phyloP scores from a whole-genome alignment of 108 stramenopile species.

The Skeletonema potamos region DNA sequence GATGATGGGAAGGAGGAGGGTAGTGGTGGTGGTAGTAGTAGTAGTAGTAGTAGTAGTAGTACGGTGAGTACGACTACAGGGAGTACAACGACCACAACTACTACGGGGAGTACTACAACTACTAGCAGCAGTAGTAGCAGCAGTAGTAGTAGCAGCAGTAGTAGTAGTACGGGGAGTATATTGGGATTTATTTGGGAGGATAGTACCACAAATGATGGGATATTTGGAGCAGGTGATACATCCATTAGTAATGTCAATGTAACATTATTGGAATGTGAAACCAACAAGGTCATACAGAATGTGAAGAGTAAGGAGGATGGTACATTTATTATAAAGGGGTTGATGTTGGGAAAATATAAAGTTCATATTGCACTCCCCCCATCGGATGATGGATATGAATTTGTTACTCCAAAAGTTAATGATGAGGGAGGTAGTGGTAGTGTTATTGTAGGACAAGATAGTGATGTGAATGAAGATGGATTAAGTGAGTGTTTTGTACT shows the following conservation, averaged over 20 bases:
- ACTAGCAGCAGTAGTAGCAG: too few relatives aligned
- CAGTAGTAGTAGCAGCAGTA: too few relatives aligned
- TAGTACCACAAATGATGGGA: neutral
- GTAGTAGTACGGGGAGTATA: neutral
- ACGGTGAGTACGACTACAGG: too few relatives aligned
- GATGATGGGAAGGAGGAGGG: neutral
- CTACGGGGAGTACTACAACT: too few relatives aligned
- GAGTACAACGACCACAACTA: too few relatives aligned
- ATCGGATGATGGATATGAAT: neutral
- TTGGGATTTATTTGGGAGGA: neutral
- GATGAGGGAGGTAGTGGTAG: neutral
- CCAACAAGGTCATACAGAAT: neutral
- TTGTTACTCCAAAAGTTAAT: neutral
- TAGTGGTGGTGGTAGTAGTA: too few relatives aligned
- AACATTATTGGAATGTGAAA: neutral
- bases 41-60: too few relatives aligned
- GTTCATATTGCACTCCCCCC: neutral
- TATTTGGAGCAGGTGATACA: neutral
- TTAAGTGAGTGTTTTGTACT: neutral
- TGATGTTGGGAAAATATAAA: neutral
- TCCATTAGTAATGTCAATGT: neutral
- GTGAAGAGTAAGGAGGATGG: neutral
- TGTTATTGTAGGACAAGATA: neutral
- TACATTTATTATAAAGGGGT: neutral
- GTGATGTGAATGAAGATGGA: neutral